phyloP scores from a whole-genome alignment of 495 filamentous ascomycete genomes.

The Hypoxylon rickii region DNA sequence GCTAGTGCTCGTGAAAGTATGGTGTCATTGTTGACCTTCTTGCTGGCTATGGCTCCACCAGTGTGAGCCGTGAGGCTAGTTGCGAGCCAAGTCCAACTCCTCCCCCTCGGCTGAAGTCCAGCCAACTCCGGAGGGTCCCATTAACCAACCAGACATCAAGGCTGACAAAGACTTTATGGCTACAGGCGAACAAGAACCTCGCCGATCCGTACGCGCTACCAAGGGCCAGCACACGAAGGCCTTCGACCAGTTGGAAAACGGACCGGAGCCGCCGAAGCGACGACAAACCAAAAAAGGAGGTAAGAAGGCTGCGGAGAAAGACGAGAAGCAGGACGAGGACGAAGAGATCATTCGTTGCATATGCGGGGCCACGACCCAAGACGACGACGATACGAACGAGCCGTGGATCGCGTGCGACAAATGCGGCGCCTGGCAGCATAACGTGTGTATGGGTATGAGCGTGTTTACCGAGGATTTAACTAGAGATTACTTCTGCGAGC shows the following conservation, averaged over 20 bases:
- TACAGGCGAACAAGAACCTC: slow-evolving; percentile 69
- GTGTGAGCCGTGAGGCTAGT: no score
- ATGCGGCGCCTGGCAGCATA: slow-evolving; percentile 95
- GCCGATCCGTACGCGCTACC: slow-evolving; percentile 91
- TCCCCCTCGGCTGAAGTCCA: no score
- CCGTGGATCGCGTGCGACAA: slow-evolving; percentile 91
- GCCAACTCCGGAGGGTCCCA: no score
- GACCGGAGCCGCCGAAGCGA: slow-evolving; percentile 63
- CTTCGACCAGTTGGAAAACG: slow-evolving; percentile 69
- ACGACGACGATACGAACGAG: slow-evolving; percentile 76
- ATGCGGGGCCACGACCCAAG: slow-evolving; percentile 85
- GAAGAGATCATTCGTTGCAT: slow-evolving; percentile 83
- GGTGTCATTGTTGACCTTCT: no score
- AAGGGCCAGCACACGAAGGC: slow-evolving; percentile 93
- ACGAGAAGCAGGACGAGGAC: slow-evolving; percentile 65
- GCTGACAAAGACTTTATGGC: slow-evolving; percentile 6
- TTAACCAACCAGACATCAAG: not conserved
- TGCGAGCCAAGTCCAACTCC: no score
- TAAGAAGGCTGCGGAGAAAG: slow-evolving; percentile 55
- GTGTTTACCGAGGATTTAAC: slow-evolving; percentile 75
- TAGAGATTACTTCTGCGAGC: slow-evolving; percentile 84
- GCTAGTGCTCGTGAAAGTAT: no score
- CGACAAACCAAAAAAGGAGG: slow-evolving; percentile 63
- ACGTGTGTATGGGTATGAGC: slow-evolving; percentile 87
- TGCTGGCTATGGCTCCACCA: no score